These are phyloP conservation scores for Leptographium procerum DNA, from an alignment of 2,329 filamentous ascomycete species.

Conservation along the genomic window DNA sequence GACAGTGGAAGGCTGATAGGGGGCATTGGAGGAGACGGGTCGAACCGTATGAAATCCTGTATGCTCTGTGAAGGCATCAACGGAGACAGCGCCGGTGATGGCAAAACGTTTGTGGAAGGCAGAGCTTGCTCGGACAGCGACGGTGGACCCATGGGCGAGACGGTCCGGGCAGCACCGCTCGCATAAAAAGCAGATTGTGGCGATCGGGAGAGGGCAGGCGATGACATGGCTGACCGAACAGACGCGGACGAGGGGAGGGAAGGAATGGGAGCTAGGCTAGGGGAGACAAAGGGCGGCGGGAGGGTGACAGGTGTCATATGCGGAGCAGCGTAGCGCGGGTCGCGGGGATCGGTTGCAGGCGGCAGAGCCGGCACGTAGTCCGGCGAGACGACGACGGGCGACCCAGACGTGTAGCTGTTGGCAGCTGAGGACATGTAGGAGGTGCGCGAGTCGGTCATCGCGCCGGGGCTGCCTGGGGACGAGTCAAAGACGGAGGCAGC, in stretches of 20 bases:
- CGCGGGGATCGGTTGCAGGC: background rate
- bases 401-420: conserved; percentile 8
- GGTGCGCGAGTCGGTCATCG: conserved; percentile 7
- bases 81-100: background rate
- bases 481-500: conserved; percentile 3
- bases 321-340: background rate
- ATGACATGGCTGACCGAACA: background rate
- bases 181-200: background rate
- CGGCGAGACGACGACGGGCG: conserved; percentile 4
- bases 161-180: background rate
- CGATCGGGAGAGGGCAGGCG: background rate
- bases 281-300: background rate
- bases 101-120: background rate
- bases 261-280: background rate
- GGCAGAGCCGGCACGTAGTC: background rate
- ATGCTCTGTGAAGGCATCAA: conserved; percentile 5
- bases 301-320: background rate
- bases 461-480: conserved; percentile 3
- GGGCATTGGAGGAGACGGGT: conserved; percentile 9
- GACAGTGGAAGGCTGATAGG: conserved; percentile 9
- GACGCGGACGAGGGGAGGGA: background rate
- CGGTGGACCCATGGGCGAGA: background rate
- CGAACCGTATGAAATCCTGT: conserved; percentile 12
- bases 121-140: background rate
- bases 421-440: conserved; percentile 9